These are phyloP conservation scores for Davidsoniella eucalypti DNA, from an alignment of 2,329 filamentous ascomycete genomes.

Conservation along the genomic window DNA sequence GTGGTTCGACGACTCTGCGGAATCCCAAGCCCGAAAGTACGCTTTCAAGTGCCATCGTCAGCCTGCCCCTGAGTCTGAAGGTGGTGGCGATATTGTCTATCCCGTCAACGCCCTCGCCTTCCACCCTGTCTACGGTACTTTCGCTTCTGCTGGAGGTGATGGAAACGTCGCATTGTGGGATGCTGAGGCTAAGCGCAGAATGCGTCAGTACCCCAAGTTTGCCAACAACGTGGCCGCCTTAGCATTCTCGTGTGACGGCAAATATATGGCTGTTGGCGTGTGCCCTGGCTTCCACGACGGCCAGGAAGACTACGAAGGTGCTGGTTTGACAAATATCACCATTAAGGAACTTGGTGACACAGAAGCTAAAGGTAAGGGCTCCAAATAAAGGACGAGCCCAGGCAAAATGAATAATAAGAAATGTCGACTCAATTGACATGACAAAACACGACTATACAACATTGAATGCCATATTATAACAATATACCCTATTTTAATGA, in stretches of 20 bases:
- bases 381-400: conserved; percentile 33
- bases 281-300: conserved; percentile 82
- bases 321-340: conserved; percentile 60
- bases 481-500: not conserved
- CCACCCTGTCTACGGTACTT: conserved; percentile 68
- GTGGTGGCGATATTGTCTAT: conserved; percentile 60
- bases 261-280: conserved; percentile 60
- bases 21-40: conserved; percentile 85
- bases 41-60: conserved; percentile 98
- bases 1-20: conserved; percentile 83
- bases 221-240: conserved; percentile 62
- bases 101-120: conserved; percentile 83
- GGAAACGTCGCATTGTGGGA: conserved; percentile 90
- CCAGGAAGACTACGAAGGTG: conserved; percentile 58
- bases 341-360: conserved; percentile 72
- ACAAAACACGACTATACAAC: not conserved
- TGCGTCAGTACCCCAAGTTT: conserved; percentile 78
- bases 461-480: not conserved
- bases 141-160: conserved; percentile 79
- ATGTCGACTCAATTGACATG: conserved; percentile 1
- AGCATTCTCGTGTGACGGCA: conserved; percentile 62
- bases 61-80: conserved; percentile 40
- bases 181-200: conserved; percentile 72
- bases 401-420: conserved; percentile 1
- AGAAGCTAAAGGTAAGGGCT: conserved; percentile 73